Evolutionary conservation across 495 filamentous ascomycete species (phyloP), one percentile per base, ranked within the genome.

Genomic region (Hamigera avellanea): DNA sequence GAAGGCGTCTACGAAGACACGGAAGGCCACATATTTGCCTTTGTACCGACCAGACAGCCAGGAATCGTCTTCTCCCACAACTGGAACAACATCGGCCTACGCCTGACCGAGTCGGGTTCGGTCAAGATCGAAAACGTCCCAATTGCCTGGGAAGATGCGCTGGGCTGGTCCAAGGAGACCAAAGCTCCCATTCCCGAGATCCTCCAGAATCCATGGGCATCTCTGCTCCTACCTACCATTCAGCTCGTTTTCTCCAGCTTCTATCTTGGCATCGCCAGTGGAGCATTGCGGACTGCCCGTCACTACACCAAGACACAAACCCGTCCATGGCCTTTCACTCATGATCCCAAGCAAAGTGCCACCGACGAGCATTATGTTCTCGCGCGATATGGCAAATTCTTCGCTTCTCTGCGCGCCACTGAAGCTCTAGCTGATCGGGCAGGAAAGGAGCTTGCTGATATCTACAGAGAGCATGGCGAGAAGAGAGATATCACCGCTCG

Each of bases 331-430:
- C 73, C 75, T 1, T 80, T 54, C 39, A 72, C 69, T 17, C 68
- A 70, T 10, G 66, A 73, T 34, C 64, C 64, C 53, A 76, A 75
- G 37, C 43, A 58, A 6, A 54, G 54, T 5, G 59, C 70, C 0
- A 73, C 64, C 0, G 71, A 77, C n/a, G 74, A 78, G 43, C 73
- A 70, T 49, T 77, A 78, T 48, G 71, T 80, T 46, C 60, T 78
- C 7, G 62, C 66, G 35, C 64, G 69, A 14, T 78, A 78, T 49
- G 75, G 75, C 17, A 72, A 66, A 46, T 77, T 72, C 51, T 61
- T 67, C 32, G 73, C 73, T 7, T 70, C 75, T 50, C 59, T 80
- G 10, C 57, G 68, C 14, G 75, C 72, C 2, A 60, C 70, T 0
- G 69, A 71, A 33, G 60, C 73, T 0, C 62, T 80, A 0, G 66